phyloP scores from a whole-genome alignment of 2,329 filamentous ascomycete species.

The Aureobasidium sp. region DNA sequence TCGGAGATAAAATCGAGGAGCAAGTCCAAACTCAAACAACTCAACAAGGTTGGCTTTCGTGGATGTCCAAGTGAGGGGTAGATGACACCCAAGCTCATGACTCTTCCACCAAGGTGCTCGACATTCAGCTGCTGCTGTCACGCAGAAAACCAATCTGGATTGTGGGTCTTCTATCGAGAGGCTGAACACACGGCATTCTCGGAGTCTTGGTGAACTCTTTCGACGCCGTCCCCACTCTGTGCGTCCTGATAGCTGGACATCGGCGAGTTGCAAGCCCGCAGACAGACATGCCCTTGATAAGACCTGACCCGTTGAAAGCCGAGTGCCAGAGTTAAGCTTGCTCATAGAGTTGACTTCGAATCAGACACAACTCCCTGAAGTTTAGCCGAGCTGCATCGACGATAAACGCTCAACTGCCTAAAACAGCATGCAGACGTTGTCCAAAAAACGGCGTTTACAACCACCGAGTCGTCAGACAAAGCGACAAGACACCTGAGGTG shows the following conservation, averaged over 20 bases:
- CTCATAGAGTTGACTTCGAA: neutral
- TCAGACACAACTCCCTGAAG: neutral
- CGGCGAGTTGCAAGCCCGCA: neutral
- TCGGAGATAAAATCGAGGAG: neutral
- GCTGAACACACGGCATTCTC: too few relatives aligned
- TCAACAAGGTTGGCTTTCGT: constrained; percentile 8
- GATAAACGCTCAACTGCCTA: constrained; percentile 5
- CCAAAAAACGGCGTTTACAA: neutral
- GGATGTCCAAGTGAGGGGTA: constrained; percentile 9
- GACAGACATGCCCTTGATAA: neutral
- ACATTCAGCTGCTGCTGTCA: neutral
- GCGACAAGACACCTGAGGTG: neutral
- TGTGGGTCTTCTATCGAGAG: neutral
- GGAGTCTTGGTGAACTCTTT: neutral
- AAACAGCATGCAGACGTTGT: constrained; percentile 5
- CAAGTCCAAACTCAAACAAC: neutral
- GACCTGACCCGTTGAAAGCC: neutral
- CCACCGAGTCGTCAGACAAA: neutral
- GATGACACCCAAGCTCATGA: neutral
- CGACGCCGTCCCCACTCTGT: neutral
- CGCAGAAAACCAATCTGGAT: neutral
- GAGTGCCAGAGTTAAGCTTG: neutral
- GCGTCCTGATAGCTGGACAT: neutral
- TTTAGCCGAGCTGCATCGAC: constrained; percentile 1
- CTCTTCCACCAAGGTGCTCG: neutral